phyloP scores from a whole-genome alignment of 345 rosid species.

The Pistacia atlantica region DNA sequence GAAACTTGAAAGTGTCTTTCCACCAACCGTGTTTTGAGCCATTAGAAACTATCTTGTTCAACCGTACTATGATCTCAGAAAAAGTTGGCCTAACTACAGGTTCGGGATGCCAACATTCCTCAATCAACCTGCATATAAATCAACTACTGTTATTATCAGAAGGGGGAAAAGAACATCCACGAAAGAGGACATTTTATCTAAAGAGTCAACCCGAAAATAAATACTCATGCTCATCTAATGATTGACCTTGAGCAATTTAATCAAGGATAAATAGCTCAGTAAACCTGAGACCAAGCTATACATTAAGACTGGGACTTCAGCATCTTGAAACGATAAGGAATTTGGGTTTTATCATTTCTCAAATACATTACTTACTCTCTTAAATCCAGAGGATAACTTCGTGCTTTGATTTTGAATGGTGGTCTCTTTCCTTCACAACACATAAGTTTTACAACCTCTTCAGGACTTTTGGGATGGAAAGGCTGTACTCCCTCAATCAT shows the following conservation, averaged over 20 bases:
- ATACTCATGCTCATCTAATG: background rate
- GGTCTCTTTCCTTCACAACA: slow-evolving; percentile 77
- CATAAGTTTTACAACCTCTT: slow-evolving; percentile 65
- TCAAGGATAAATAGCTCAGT: background rate
- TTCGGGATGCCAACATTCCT: slow-evolving; percentile 85
- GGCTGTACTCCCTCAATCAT: slow-evolving; percentile 86
- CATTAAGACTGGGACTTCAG: background rate
- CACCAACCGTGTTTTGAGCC: slow-evolving; percentile 93
- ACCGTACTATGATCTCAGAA: slow-evolving; percentile 77
- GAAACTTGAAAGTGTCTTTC: slow-evolving; percentile 96
- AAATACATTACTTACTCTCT: slow-evolving; percentile 65
- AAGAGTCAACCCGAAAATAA: no score
- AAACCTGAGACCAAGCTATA: background rate
- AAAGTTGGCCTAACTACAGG: slow-evolving; percentile 65
- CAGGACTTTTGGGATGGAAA: slow-evolving; percentile 69
- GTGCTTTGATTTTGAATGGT: slow-evolving; percentile 59
- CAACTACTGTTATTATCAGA: background rate
- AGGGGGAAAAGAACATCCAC: no score
- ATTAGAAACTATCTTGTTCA: slow-evolving; percentile 64
- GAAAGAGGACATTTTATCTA: no score
- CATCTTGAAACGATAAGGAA: background rate
- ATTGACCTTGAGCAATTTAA: background rate
- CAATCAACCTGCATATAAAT: slow-evolving; percentile 64
- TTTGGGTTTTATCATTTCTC: background rate
- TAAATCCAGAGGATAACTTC: slow-evolving; percentile 74